Evolutionary conservation across 108 stramenopile genomes (phyloP), one percentile per base, ranked within the genome.

Genomic region (Ochromonas danica): DNA sequence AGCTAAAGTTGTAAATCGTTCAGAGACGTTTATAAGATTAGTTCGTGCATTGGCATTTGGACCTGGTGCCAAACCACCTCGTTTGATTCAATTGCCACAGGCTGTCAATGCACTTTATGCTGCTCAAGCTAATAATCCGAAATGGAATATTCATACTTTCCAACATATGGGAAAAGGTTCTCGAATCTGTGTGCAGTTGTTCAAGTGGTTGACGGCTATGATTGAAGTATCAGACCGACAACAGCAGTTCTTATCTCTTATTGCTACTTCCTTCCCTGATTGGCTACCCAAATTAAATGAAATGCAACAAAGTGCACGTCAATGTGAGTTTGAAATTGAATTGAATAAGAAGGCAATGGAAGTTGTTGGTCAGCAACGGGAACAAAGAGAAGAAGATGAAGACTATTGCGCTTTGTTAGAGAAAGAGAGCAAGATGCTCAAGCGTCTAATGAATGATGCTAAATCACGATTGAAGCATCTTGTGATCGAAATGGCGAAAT

Each of bases 191-290:
- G 3, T 3, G 3, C 72, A 75, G 40, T 60, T 75, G 40, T 75
- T 75, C 31, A 75, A 75, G 31, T 75, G 72, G 72, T 27, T 75
- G 3, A 27, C 43, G 31, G 6, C 40, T 27, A 75, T 75, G 72
- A 36, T 75, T 14, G 51, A 60, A 36, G 72, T 75, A 6, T 17
- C 45, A 31, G 22, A 39, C 3, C 17, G 45, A 57, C 72, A 75
- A 75, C 43, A 45, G 38, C 14, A 75, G 40, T 75, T 75, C 51
- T 75, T 75, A 45, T 6, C 43, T 27, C 38, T 75, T 6, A 75
- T 75, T 75, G 72, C 45, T 45, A 60, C 43, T 41, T 28, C 43
- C 6, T 75, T 75, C 38, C 72, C 72, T 33, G 72, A 75, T 75
- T 75, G 72, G 72, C 25, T 75, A 27, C 72, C 72, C 17, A 75